Evolutionary conservation across 805 yeast genomes (phyloP), one percentile per base, ranked within the genome.

Genomic region (Wickerhamomyces silvicola): DNA sequence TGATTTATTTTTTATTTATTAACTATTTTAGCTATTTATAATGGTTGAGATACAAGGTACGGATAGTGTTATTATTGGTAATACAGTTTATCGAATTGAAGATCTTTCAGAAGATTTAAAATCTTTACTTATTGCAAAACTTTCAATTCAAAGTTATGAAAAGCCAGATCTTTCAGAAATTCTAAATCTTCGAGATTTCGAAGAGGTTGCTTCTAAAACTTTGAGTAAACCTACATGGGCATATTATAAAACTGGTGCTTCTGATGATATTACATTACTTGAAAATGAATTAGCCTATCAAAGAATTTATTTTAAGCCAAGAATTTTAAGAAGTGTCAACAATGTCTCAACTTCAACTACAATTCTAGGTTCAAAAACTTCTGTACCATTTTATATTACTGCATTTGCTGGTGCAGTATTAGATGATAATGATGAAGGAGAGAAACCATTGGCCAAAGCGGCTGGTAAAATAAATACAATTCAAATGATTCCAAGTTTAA

Each of bases 201-300:
- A 66, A 37, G 48, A 39, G 18, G 47, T 64, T n/a, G 69, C 72
- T 7, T 45, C 48, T 25, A 40, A 59, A 27, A 45, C 51, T 5
- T 39, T 65, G 14, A 50, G 65, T 4, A 43, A 38, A 6, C 41
- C 48, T 6, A 62, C 68, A 1, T 65, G 62, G 59, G 57, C 60
- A 12, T 72, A 68, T 44, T 66, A 54, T 37, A 57, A 64, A 2
- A 67, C 75, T 7, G 77, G 72, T 6, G 56, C 72, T 17, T 72
- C 68, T 32, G 77, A 72, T 49, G 68, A 70, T 43, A 49, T 64
- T 25, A 54, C 75, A 1, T 47, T 68, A 33, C 41, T 61, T 30
- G 68, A 64, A 41, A 72, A 72, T 45, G 62, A 60, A 33, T 41
- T 53, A 24, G 64, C 70, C 11, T 72, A 51, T 43, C 45, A 52